Base-by-base conservation (phyloP, 345 rosid genomes). In the Punica granatum region DNA sequence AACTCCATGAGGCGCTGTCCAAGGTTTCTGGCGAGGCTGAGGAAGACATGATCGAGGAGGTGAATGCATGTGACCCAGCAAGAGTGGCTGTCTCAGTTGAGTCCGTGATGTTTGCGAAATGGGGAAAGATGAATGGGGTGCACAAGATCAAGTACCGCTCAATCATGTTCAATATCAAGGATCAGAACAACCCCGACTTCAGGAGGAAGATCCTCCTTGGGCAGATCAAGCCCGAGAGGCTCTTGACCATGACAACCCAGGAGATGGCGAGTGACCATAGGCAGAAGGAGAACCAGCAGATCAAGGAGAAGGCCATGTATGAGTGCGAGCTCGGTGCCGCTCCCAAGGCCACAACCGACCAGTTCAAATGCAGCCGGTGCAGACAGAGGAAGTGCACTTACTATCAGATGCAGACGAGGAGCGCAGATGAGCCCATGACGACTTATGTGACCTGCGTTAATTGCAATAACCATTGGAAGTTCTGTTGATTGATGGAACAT, bases 371-470 rank as follows among this genome's bases (percentile, higher is more conserved):
- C 21, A 66, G 76, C n/a, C 73, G 81, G 2, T 82, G 86, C 33
- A 73, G 83, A 21, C 83, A 81, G 60, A 71, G 82, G 39, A 75
- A 67, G 65, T 66, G 70, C 66, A 82, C 76, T 14, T 80, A 82
- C 76, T 60, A 77, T 53, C 85, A 78, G 69, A 69, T 82, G 79
- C 87, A 82, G 75, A 85, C 84, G 2, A 75, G 88, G 80, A 84
- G 88, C 21, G 86, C 84, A 0, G 84, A 84, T 67, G 87, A 85
- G 67, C 87, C 89, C 2, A 85, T 85, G 85, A 82, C 86, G 14
- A 77, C 89, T 1, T 81, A 69, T 7, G 85, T 82, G 46, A 85
- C 83, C 0, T 85, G 89, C 64, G 77, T 75, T 13, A 78, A 82
- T 72, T 84, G 83, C 78, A 76, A 75, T 8, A 71, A 84, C 67